Evolutionary conservation across 805 yeast genomes (phyloP).

Genomic region (Ogataea glucozyma): DNA sequence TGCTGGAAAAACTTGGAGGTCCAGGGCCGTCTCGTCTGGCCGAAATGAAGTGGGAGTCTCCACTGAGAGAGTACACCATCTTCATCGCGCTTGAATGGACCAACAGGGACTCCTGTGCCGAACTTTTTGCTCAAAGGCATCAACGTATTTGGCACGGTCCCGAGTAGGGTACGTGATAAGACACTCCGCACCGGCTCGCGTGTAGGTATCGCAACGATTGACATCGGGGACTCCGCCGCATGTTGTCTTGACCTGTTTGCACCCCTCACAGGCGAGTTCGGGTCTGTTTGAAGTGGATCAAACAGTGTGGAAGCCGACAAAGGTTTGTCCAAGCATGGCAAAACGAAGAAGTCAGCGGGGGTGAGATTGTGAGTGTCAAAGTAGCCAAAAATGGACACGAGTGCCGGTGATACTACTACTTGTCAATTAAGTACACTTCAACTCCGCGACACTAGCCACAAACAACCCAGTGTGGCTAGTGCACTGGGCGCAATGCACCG

Average conservation of each 20-base stretch:
- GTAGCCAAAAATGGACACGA: no score
- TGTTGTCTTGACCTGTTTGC: slow-evolving; percentile 23
- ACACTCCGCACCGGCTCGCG: slow-evolving; percentile 18
- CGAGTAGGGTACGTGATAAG: slow-evolving; percentile 14
- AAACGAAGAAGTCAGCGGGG: no score
- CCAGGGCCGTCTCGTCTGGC: slow-evolving; percentile 1
- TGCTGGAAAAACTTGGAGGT: slow-evolving; percentile 1
- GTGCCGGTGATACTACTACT: no score
- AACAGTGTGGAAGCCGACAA: no score
- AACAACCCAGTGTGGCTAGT: no score
- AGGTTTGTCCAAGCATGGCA: no score
- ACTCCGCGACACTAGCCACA: no score
- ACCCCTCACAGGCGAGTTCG: slow-evolving; percentile 24
- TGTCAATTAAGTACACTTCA: no score
- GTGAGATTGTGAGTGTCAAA: no score
- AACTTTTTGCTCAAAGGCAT: slow-evolving; percentile 21
- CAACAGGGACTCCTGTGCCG: slow-evolving; percentile 16
- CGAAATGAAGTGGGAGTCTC: neutral
- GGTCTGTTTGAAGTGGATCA: no score
- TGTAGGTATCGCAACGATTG: slow-evolving; percentile 19
- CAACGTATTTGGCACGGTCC: slow-evolving; percentile 17
- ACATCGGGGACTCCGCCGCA: slow-evolving; percentile 29
- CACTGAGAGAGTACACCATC: neutral
- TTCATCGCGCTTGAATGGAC: neutral
- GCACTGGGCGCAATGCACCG: no score